Conservation (phyloP, 2,329 filamentous ascomycete species). For the Akanthomyces muscarius region DNA sequence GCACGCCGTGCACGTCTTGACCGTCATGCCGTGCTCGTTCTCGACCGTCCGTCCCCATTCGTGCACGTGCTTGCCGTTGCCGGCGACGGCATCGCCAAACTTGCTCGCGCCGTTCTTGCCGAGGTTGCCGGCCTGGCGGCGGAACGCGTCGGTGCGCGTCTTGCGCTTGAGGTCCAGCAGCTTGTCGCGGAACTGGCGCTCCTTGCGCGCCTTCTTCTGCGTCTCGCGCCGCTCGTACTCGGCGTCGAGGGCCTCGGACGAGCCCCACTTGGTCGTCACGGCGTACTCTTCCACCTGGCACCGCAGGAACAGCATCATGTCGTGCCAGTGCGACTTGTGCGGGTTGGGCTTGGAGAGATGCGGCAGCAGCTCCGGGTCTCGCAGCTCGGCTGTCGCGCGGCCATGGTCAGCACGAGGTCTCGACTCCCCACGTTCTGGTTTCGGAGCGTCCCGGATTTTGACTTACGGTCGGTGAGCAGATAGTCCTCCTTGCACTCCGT, state of each 20-base stretch:
- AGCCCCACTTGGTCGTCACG: conserved; percentile 86
- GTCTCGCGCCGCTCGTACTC: conserved; percentile 78
- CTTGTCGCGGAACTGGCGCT: conserved; percentile 87
- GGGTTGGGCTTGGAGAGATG: conserved; percentile 89
- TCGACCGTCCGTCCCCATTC: conserved; percentile 74
- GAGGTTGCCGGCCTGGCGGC: conserved; percentile 61
- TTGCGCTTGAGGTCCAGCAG: conserved; percentile 87
- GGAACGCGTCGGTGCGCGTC: conserved; percentile 85
- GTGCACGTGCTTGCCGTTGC: conserved; percentile 73
- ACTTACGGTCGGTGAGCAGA: conserved; percentile 81
- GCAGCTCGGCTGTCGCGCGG: conserved; percentile 66
- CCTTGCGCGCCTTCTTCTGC: conserved; percentile 80
- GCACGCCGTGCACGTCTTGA: conserved; percentile 75
- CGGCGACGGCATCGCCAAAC: conserved; percentile 75
- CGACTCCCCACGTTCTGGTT: too few species aligned
- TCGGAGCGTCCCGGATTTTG: too few species aligned
- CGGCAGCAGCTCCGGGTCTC: conserved; percentile 79
- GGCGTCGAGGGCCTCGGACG: conserved; percentile 74
- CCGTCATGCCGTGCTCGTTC: conserved; percentile 66
- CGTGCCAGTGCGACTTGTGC: conserved; percentile 93
- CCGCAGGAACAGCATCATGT: conserved; percentile 96
- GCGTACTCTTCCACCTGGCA: conserved; percentile 95
- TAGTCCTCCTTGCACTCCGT: conserved; percentile 96
- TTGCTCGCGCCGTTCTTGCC: conserved; percentile 48
- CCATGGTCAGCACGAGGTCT: not conserved